A percentile compares a stretch with the other conserved stretches of the same genome.
These are phyloP conservation scores for Aspergillus pseudotamarii DNA, from an alignment of 2,329 filamentous ascomycete genomes.

Conservation along the genomic window DNA sequence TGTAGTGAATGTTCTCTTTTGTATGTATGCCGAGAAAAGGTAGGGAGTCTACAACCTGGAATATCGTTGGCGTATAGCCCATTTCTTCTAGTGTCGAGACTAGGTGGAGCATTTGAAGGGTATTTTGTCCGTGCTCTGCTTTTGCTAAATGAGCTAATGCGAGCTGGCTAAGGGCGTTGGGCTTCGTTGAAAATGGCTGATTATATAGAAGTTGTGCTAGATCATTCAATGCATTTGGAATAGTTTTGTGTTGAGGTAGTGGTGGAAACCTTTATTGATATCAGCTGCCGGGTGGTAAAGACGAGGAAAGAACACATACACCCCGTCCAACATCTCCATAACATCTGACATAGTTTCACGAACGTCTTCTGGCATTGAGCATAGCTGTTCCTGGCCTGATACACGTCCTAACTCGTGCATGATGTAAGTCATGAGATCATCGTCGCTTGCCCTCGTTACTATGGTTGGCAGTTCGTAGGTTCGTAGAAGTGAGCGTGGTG, in stretches of 20 bases:
- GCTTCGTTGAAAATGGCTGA: neutral
- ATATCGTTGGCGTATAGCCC: neutral
- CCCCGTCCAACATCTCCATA: neutral
- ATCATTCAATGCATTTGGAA: neutral
- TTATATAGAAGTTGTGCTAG: neutral
- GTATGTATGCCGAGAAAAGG: neutral
- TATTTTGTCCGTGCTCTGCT: neutral
- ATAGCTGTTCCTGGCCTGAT: neutral
- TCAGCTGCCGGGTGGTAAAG: neutral
- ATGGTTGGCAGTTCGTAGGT: neutral
- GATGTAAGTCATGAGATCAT: neutral
- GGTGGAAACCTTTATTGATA: neutral
- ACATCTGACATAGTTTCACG: neutral
- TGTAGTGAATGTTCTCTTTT: neutral
- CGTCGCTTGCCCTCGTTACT: neutral
- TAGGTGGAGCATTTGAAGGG: neutral
- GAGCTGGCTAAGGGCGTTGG: neutral
- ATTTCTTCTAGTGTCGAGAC: neutral
- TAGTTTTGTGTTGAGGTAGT: neutral
- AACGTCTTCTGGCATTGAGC: fast-evolving
- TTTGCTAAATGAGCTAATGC: neutral
- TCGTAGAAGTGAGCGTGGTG: neutral
- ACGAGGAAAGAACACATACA: neutral
- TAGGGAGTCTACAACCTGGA: neutral
- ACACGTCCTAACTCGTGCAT: neutral